These are phyloP conservation scores for Speleostelium caveatum DNA, from an alignment of 78 protist species.

Conservation along the genomic window DNA sequence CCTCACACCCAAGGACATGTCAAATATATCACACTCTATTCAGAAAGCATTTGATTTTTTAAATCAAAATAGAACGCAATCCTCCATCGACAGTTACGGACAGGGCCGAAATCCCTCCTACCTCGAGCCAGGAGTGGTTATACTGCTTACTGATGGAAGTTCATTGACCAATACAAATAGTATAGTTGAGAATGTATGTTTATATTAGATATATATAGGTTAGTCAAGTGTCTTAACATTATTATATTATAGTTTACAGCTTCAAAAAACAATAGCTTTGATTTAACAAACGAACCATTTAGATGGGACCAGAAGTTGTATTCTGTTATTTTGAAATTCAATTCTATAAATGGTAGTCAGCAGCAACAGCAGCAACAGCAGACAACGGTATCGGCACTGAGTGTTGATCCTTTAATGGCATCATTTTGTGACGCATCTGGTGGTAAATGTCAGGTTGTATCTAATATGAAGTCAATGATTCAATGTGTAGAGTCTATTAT, in stretches of 20 bases:
- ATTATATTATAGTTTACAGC: neutral
- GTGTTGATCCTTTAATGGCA: constrained; percentile 20
- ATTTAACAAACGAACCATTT: constrained; percentile 64
- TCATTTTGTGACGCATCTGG: constrained; percentile 52
- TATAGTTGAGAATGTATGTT: constrained; percentile 18
- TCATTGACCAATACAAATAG: constrained; percentile 5
- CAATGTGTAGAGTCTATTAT: constrained; percentile 29
- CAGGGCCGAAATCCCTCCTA: constrained; percentile 79
- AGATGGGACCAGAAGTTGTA: constrained; percentile 83
- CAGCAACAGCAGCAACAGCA: constrained; percentile 3
- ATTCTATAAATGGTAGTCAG: neutral
- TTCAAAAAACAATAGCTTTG: constrained; percentile 1
- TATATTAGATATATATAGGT: neutral
- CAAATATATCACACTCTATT: constrained; percentile 25
- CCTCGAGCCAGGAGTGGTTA: constrained; percentile 38
- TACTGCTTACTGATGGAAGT: constrained; percentile 77
- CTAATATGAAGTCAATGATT: constrained; percentile 44
- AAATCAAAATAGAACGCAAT: constrained; percentile 51
- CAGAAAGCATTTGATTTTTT: constrained; percentile 67
- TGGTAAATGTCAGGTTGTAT: constrained; percentile 64
- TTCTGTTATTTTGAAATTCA: constrained; percentile 37
- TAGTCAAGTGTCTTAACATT: neutral
- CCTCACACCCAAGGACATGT: constrained; percentile 39
- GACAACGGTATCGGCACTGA: neutral
- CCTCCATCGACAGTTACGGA: constrained; percentile 62